These are phyloP conservation scores for Ophiosphaerella korrae DNA, from an alignment of 2,329 filamentous ascomycete genomes.

Conservation along the genomic window DNA sequence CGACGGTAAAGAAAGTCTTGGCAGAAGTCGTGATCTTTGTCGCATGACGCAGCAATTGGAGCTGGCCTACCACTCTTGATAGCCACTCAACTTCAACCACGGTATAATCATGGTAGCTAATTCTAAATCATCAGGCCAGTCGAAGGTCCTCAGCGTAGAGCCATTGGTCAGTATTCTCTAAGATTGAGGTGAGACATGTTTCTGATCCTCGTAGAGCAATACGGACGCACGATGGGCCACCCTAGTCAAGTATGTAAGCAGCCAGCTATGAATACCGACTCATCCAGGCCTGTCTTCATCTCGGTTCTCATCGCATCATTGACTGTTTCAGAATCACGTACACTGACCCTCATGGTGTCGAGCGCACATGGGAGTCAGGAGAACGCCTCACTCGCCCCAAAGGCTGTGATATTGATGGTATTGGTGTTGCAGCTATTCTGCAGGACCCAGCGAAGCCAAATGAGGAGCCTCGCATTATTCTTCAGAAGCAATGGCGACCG, in stretches of 20 bases:
- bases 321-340: constrained; percentile 55
- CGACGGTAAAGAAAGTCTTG: constrained; percentile 7
- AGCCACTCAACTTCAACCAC: not conserved
- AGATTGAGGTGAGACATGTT: not conserved
- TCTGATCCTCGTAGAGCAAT: constrained; percentile 37
- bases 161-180: constrained; percentile 36
- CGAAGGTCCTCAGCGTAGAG: constrained; percentile 43
- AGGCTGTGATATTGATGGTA: constrained; percentile 68
- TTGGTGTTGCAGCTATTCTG: constrained; percentile 74
- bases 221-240: constrained; percentile 50
- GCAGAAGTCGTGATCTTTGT: constrained; percentile 13
- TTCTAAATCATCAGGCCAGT: constrained; percentile 23
- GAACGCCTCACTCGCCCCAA: constrained; percentile 71
- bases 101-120: not conserved
- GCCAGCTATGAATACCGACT: not conserved
- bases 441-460: constrained; percentile 38
- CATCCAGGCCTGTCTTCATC: not conserved
- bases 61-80: not conserved
- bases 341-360: constrained; percentile 63
- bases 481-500: constrained; percentile 63
- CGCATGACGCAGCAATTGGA: constrained; percentile 1
- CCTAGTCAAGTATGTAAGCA: constrained; percentile 42
- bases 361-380: constrained; percentile 72
- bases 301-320: not conserved
- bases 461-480: constrained; percentile 40